Percentiles rank a stretch among this genome's conserved stretches.
Conservation (phyloP, 208 protist genomes). For the Trypanosoma boissoni region DNA sequence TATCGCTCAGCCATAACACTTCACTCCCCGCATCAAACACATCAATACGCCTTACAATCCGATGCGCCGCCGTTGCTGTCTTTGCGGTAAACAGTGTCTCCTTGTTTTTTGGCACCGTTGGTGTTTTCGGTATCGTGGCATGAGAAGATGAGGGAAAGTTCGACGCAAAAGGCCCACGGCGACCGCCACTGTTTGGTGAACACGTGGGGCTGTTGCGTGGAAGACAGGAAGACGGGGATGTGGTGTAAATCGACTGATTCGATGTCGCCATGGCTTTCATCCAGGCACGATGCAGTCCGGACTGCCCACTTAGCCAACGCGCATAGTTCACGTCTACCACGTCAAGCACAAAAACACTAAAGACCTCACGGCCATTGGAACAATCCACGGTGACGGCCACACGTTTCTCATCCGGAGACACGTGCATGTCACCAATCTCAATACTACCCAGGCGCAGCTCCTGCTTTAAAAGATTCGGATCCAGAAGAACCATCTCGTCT, state of each 20-base stretch:
- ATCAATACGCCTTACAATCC: conserved; percentile 39
- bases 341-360: conserved; percentile 49
- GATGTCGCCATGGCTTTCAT: conserved; percentile 23
- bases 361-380: conserved; percentile 61
- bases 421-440: conserved; percentile 63
- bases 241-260: conserved; percentile 43
- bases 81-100: too few species aligned
- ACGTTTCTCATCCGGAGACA: conserved; percentile 44
- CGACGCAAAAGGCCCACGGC: too few species aligned
- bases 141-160: not conserved
- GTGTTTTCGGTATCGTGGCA: not conserved
- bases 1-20: conserved; percentile 49
- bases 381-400: conserved; percentile 60
- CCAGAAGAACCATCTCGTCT: conserved; percentile 66
- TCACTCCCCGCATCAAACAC: conserved; percentile 53
- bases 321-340: conserved; percentile 53
- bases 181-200: too few species aligned
- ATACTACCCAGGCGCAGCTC: conserved; percentile 45
- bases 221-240: conserved; percentile 14
- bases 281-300: conserved; percentile 34
- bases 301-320: conserved; percentile 36
- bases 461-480: conserved; percentile 56
- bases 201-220: not conserved
- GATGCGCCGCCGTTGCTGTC: conserved; percentile 28
- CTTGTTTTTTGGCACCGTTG: not conserved